Evolutionary conservation across 2,329 filamentous ascomycete species (phyloP).

Genomic region (Leptographium galeiforme): DNA sequence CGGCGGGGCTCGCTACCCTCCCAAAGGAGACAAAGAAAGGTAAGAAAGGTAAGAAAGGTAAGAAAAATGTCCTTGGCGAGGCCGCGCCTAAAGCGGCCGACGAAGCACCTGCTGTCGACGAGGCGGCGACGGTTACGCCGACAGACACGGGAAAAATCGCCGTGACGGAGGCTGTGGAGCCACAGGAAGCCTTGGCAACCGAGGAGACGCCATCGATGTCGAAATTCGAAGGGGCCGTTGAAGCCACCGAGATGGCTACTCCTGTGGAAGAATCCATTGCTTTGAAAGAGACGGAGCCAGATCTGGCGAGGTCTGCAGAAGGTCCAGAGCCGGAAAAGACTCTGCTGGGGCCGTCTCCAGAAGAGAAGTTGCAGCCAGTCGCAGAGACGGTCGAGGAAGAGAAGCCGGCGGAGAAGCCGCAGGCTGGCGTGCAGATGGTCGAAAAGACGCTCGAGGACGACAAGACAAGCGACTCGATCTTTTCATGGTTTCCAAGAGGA

Average conservation of each 20-base stretch:
- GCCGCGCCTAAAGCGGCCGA: neutral
- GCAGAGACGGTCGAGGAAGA: neutral
- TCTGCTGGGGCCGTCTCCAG: neutral
- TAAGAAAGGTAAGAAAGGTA: constrained; percentile 3
- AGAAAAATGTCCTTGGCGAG: no score
- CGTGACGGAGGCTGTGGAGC: no score
- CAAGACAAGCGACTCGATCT: neutral
- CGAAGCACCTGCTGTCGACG: neutral
- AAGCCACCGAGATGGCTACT: no score
- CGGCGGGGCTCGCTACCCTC: neutral
- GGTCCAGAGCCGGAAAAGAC: neutral
- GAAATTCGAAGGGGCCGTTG: no score
- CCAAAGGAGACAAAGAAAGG: constrained; percentile 5
- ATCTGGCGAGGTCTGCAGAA: neutral
- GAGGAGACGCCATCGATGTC: no score
- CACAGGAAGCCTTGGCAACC: no score
- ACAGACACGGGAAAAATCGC: no score
- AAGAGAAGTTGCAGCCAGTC: neutral
- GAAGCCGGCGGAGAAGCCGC: neutral
- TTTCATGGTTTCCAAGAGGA: neutral
- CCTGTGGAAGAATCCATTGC: no score
- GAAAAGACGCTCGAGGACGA: neutral
- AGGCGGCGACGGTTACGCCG: no score
- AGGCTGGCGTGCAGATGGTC: neutral
- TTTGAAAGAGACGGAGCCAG: no score